Evolutionary conservation across 2,329 filamentous ascomycete genomes (phyloP).

Genomic region (Thermochaetoides dissita): DNA sequence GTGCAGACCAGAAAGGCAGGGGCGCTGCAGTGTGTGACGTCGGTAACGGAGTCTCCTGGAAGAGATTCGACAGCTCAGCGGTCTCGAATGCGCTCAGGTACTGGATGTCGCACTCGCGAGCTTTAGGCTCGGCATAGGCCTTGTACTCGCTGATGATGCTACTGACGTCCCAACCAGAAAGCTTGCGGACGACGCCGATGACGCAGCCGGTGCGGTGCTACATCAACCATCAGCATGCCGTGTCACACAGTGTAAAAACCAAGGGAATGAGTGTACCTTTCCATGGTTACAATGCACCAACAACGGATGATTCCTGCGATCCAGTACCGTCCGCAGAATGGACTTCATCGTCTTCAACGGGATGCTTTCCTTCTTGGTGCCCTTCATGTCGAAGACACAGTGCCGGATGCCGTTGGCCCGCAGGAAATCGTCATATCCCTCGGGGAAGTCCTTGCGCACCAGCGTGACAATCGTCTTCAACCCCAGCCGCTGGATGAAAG

Average conservation of each 20-base stretch:
- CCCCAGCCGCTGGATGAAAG: constrained; percentile 51
- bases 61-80: constrained; percentile 22
- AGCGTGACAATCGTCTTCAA: constrained; percentile 68
- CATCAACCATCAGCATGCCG: too few relatives aligned
- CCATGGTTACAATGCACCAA: constrained; percentile 90
- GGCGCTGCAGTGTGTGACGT: too few relatives aligned
- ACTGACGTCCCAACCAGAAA: constrained; percentile 51
- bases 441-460: constrained; percentile 45
- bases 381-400: constrained; percentile 60
- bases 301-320: constrained; percentile 62
- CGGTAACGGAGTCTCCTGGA: constrained; percentile 8
- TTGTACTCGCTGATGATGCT: constrained; percentile 61
- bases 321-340: constrained; percentile 58
- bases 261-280: constrained; percentile 35
- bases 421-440: constrained; percentile 48
- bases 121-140: constrained; percentile 46
- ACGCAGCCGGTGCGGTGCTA: constrained; percentile 82
- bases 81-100: constrained; percentile 41
- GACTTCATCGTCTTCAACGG: constrained; percentile 52
- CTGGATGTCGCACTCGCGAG: constrained; percentile 44
- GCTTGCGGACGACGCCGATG: constrained; percentile 63
- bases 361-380: constrained; percentile 74
- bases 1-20: constrained; percentile 10
- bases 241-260: too few relatives aligned
- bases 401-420: constrained; percentile 54